Evolutionary conservation across 495 filamentous ascomycete genomes (phyloP).

Genomic region (Xeromyces bisporus): DNA sequence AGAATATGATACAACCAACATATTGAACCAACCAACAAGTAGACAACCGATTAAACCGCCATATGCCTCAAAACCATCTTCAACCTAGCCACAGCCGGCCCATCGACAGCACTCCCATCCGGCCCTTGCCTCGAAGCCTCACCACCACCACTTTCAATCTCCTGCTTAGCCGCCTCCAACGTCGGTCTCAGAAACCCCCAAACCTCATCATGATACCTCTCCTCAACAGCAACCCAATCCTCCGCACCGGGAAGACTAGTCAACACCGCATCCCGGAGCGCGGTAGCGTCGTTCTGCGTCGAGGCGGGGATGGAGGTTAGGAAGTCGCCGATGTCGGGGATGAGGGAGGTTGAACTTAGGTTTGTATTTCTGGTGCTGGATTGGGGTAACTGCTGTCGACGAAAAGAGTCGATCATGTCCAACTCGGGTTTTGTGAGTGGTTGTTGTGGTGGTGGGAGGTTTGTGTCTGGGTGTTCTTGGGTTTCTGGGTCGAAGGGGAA

Average conservation of each 20-base stretch:
- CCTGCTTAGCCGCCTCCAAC: conserved; percentile 42
- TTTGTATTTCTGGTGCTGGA: conserved; percentile 2
- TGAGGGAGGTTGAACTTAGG: conserved; percentile 18
- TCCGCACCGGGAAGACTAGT: conserved; percentile 16
- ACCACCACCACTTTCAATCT: conserved; percentile 30
- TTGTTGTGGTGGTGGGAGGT: conserved; percentile 6
- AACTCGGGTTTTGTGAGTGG: conserved; percentile 15
- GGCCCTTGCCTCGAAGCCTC: conserved; percentile 24
- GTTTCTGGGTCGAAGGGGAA: conserved; percentile 27
- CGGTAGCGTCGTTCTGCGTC: conserved; percentile 3
- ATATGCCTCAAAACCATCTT: conserved; percentile 37
- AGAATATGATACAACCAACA: too few relatives aligned
- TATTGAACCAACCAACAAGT: too few relatives aligned
- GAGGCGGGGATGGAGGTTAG: conserved; percentile 9
- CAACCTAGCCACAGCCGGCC: conserved; percentile 31
- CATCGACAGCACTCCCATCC: conserved; percentile 11
- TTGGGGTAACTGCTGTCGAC: conserved; percentile 2
- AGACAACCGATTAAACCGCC: conserved; percentile 13
- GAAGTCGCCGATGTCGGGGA: conserved; percentile 28
- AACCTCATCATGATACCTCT: conserved; percentile 55
- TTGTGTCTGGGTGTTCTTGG: conserved; percentile 9
- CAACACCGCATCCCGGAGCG: conserved; percentile 18
- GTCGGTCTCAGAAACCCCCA: conserved; percentile 57
- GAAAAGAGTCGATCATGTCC: conserved; percentile 22
- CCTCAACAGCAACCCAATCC: conserved; percentile 47